phyloP scores from a whole-genome alignment of 129 eudicot genomes.

The Lactuca sativa region DNA sequence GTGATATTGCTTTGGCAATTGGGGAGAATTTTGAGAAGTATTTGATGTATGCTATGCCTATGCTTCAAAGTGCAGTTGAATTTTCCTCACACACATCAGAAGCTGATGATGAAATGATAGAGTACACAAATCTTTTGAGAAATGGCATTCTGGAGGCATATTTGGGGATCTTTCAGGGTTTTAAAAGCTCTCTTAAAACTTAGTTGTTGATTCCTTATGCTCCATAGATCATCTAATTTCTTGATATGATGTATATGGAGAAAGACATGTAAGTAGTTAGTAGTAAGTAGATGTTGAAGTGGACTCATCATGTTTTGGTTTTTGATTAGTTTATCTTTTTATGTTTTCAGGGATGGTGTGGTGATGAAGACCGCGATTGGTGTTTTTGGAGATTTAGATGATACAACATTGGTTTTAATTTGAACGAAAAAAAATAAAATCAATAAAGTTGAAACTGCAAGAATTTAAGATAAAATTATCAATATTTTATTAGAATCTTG shows the following conservation, averaged over 20 bases:
- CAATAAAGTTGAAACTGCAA: too few relatives aligned
- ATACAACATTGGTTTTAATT: neutral
- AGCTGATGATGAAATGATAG: slow-evolving; percentile 87
- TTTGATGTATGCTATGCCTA: slow-evolving; percentile 91
- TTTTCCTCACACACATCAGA: slow-evolving; percentile 73
- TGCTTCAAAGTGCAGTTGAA: slow-evolving; percentile 98
- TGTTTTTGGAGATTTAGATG: slow-evolving; percentile 95
- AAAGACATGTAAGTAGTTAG: slow-evolving; percentile 70
- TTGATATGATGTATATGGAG: slow-evolving; percentile 92
- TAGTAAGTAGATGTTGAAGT: too few relatives aligned
- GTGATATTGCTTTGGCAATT: slow-evolving; percentile 87
- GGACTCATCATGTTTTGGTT: neutral
- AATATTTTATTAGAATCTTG: too few relatives aligned
- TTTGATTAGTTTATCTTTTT: slow-evolving; percentile 7
- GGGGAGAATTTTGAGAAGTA: slow-evolving; percentile 94
- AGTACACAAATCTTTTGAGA: slow-evolving; percentile 81
- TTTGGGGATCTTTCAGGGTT: slow-evolving; percentile 98
- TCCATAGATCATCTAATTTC: slow-evolving; percentile 75
- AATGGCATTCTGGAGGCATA: slow-evolving; percentile 94
- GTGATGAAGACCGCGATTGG: slow-evolving; percentile 97
- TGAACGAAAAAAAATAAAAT: too few relatives aligned
- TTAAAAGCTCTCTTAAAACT: slow-evolving; percentile 84
- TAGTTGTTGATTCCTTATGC: slow-evolving; percentile 75
- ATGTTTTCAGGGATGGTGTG: slow-evolving; percentile 69
- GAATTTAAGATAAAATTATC: too few relatives aligned